phyloP scores from a whole-genome alignment of 768 basidiomycete species.

The Pulveroboletus sp. region DNA sequence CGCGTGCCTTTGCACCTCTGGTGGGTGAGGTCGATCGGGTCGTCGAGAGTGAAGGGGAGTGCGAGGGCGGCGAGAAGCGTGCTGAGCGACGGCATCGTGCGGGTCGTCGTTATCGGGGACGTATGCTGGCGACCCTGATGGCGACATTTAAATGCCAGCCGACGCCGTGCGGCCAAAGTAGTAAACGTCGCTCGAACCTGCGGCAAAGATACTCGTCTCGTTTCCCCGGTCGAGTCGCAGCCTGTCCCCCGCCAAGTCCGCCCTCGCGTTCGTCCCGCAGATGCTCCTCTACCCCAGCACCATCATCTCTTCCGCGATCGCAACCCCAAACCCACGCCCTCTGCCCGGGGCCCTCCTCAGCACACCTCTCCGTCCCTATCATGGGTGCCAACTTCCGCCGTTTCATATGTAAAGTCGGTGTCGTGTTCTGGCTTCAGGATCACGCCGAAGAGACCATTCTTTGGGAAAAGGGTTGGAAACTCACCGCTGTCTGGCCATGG shows the following conservation, averaged over 20 bases:
- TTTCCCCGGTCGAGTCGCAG: conserved; percentile 29
- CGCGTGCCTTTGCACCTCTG: conserved; percentile 45
- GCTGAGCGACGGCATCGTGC: conserved; percentile 44
- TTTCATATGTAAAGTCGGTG: conserved; percentile 71
- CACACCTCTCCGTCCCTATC: conserved; percentile 67
- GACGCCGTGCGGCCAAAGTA: conserved; percentile 41
- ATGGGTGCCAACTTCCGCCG: conserved; percentile 64
- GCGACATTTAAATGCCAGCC: conserved; percentile 37
- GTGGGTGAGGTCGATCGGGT: conserved; percentile 66
- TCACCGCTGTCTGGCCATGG: conserved; percentile 76
- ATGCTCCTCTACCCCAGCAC: conserved; percentile 27
- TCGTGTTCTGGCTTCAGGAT: conserved; percentile 88
- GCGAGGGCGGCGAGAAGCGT: conserved; percentile 41
- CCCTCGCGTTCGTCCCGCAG: conserved; percentile 39
- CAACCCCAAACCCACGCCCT: conserved; percentile 19
- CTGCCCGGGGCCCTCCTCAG: conserved; percentile 38
- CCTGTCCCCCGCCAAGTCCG: conserved; percentile 28
- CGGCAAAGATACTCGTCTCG: conserved; percentile 39
- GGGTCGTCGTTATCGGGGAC: conserved; percentile 4
- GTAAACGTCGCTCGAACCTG: conserved; percentile 33
- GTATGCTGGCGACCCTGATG: conserved; percentile 22
- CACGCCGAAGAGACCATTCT: conserved; percentile 78
- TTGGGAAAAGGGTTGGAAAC: conserved; percentile 74
- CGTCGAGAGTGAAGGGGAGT: conserved; percentile 44
- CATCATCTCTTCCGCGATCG: conserved; percentile 19